These are phyloP conservation scores for Paraleonurus japonicus DNA, from an alignment of 257 asterid genomes.

Conservation along the genomic window DNA sequence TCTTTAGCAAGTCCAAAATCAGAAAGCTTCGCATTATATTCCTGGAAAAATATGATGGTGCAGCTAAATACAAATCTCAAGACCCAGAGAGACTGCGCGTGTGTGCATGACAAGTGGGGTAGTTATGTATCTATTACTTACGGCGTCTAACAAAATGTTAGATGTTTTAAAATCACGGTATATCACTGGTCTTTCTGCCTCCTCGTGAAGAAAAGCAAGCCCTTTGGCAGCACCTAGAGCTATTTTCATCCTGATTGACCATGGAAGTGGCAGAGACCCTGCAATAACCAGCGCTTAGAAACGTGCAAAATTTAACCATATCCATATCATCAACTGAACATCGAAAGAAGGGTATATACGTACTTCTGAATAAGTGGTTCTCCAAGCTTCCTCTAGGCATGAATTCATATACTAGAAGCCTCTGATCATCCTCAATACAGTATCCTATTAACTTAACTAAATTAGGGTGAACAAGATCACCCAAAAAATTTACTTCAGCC, in stretches of 20 bases:
- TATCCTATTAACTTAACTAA: slow-evolving; percentile 57
- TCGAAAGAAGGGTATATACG: slow-evolving; percentile 11
- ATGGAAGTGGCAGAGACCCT: slow-evolving; percentile 69
- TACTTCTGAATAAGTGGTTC: slow-evolving; percentile 66
- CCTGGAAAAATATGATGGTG: slow-evolving; percentile 32
- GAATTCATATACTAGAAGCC: slow-evolving; percentile 55
- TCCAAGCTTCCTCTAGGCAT: slow-evolving; percentile 73
- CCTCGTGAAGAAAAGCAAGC: slow-evolving; percentile 63
- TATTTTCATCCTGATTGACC: slow-evolving; percentile 72
- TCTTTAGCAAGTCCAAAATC: slow-evolving; percentile 74
- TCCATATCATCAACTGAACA: neutral
- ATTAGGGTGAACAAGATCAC: slow-evolving; percentile 60
- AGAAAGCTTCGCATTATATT: slow-evolving; percentile 64
- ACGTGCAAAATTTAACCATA: neutral
- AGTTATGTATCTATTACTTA: slow-evolving; percentile 19
- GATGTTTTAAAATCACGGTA: slow-evolving; percentile 68
- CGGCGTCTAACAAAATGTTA: slow-evolving; percentile 62
- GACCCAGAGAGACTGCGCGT: neutral
- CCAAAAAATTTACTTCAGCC: slow-evolving; percentile 65
- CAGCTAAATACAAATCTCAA: slow-evolving; percentile 2
- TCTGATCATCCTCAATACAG: slow-evolving; percentile 60
- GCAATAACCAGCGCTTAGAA: slow-evolving; percentile 17
- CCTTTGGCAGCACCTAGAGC: slow-evolving; percentile 67
- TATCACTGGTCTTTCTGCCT: slow-evolving; percentile 56
- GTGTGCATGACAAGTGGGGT: neutral